Conservation (phyloP, 2,329 filamentous ascomycete genomes). For the Aspergillus proliferans region DNA sequence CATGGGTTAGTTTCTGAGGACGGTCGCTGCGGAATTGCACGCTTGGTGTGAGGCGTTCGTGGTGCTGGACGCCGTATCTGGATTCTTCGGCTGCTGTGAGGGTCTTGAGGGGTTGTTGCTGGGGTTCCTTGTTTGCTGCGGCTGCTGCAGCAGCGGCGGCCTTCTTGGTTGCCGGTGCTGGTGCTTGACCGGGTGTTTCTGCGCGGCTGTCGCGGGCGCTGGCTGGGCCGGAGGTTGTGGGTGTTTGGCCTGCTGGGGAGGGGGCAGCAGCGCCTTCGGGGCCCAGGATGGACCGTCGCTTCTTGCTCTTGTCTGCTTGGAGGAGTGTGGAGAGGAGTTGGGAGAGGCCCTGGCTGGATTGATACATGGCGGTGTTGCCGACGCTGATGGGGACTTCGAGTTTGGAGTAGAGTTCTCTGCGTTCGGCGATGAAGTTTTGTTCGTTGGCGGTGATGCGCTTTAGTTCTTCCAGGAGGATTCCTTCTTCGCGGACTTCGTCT, state of each 20-base stretch:
- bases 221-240: conserved; percentile 25
- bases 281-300: conserved; percentile 66
- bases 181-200: conserved; percentile 27
- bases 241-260: conserved; percentile 52
- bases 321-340: conserved; percentile 77
- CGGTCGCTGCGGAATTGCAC: conserved; percentile 76
- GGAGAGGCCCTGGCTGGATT: conserved; percentile 72
- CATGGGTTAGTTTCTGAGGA: conserved; percentile 44
- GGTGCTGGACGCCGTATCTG: conserved; percentile 75
- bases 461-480: conserved; percentile 79
- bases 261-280: conserved; percentile 46
- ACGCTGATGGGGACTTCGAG: conserved; percentile 74
- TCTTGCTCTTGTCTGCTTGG: conserved; percentile 79
- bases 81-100: conserved; percentile 69
- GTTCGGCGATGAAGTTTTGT: conserved; percentile 79
- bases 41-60: conserved; percentile 77
- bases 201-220: conserved; percentile 32
- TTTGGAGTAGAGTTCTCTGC: conserved; percentile 76
- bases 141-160: conserved; percentile 29
- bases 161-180: conserved; percentile 24
- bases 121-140: conserved; percentile 32
- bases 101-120: conserved; percentile 57
- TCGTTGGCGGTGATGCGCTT: conserved; percentile 85
- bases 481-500: conserved; percentile 88
- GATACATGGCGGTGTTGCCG: conserved; percentile 67